Percentiles rank a stretch among this genome's conserved stretches.
Evolutionary conservation across 164 flowering plant species (phyloP).

Genomic region (Umbilicus rupestris): DNA sequence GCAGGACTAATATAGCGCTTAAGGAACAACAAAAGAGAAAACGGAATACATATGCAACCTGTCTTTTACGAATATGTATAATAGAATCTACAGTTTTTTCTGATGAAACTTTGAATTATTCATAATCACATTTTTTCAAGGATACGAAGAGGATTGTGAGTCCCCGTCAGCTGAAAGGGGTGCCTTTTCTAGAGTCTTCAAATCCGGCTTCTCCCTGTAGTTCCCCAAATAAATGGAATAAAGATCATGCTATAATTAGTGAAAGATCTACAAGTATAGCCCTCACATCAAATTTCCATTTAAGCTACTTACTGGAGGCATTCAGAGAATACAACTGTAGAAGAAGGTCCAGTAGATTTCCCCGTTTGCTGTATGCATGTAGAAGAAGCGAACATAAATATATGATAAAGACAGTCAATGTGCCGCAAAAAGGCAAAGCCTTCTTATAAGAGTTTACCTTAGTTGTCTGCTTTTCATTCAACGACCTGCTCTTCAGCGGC

Average conservation of each 20-base stretch:
- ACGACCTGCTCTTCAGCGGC: conserved; percentile 30
- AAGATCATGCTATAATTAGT: not conserved
- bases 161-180: not conserved
- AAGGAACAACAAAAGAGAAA: conserved; percentile 21
- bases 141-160: conserved; percentile 1
- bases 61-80: not conserved
- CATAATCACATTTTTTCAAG: not conserved
- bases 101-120: not conserved
- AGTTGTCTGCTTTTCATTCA: conserved; percentile 28
- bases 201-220: not conserved
- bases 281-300: not conserved
- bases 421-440: not conserved
- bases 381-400: not conserved
- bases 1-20: conserved; percentile 16
- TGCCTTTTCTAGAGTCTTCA: not conserved
- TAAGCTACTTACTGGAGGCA: conserved; percentile 37
- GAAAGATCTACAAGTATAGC: not conserved
- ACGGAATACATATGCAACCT: not conserved
- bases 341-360: conserved; percentile 27
- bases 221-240: not conserved
- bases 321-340: conserved; percentile 21
- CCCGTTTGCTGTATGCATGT: conserved; percentile 29
- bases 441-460: conserved; percentile 15
- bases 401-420: not conserved
- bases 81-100: not conserved